A percentile compares a stretch with the other conserved stretches of the same genome.
Conservation (phyloP, 768 basidiomycete genomes). For the Rhodotorula paludigena region DNA sequence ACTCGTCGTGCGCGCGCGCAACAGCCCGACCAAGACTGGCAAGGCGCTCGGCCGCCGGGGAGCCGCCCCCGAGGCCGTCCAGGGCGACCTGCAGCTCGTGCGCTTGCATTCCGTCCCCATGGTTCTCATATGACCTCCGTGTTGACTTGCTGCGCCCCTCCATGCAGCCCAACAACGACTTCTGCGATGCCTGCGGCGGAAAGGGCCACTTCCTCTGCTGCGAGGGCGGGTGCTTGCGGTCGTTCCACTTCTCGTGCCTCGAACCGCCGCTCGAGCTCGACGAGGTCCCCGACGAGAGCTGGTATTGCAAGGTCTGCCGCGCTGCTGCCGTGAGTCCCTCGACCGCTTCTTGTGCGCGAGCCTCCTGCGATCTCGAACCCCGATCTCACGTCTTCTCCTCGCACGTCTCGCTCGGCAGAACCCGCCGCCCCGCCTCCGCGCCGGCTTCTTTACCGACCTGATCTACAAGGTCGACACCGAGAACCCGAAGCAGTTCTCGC, state of each 20-base stretch:
- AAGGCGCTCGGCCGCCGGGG: constrained; percentile 27
- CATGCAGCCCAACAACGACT: constrained; percentile 51
- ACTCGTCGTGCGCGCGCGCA: too few species aligned
- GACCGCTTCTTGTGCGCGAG: too few species aligned
- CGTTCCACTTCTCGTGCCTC: constrained; percentile 94
- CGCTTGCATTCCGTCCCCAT: not conserved
- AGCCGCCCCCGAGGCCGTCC: not conserved
- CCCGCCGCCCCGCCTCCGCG: constrained; percentile 20
- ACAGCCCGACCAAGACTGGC: constrained; percentile 31
- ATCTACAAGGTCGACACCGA: constrained; percentile 34
- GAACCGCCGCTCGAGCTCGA: constrained; percentile 87
- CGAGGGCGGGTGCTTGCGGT: constrained; percentile 82
- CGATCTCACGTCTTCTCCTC: not conserved
- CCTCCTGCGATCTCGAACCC: not conserved
- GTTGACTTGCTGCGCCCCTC: too few species aligned
- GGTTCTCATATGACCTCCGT: not conserved
- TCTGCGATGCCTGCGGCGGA: constrained; percentile 50
- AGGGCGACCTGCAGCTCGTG: constrained; percentile 7
- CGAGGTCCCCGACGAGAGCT: constrained; percentile 67
- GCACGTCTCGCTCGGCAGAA: constrained; percentile 12
- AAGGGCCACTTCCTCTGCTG: constrained; percentile 85
- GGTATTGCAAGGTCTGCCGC: constrained; percentile 58
- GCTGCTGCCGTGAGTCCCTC: constrained; percentile 49
- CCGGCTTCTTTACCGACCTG: constrained; percentile 36
- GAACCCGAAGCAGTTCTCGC: constrained; percentile 41